A percentile compares a stretch with the other conserved stretches of the same genome.
phyloP scores from a whole-genome alignment of 495 filamentous ascomycete species.

The Podospora didyma region DNA sequence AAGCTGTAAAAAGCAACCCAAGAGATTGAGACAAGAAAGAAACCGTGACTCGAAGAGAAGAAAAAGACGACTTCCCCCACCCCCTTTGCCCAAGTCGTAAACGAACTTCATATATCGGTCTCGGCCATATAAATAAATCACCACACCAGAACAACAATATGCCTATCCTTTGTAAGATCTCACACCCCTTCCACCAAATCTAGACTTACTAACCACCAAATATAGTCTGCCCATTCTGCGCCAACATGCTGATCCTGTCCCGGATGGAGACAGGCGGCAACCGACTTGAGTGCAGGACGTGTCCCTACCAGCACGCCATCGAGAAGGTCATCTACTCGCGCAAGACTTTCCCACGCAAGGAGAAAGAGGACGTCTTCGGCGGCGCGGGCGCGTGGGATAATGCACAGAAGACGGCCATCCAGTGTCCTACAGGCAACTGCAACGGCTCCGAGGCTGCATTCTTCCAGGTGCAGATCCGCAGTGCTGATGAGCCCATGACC shows the following conservation, averaged over 20 bases:
- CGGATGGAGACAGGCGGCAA: conserved; percentile 43
- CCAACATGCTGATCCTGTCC: conserved; percentile 75
- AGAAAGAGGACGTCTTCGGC: conserved; percentile 88
- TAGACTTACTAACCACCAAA: conserved; percentile 1
- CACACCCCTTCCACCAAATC: background rate
- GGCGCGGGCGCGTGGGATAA: conserved; percentile 85
- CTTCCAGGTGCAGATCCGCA: conserved; percentile 95
- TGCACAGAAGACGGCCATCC: conserved; percentile 70
- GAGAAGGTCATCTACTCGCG: conserved; percentile 71
- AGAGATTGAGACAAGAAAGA: too few relatives aligned
- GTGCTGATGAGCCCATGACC: conserved; percentile 98
- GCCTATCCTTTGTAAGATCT: conserved; percentile 59
- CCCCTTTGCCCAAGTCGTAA: too few relatives aligned
- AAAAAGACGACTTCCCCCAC: too few relatives aligned
- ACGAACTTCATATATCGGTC: too few relatives aligned
- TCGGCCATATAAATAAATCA: too few relatives aligned
- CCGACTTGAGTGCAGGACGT: conserved; percentile 88
- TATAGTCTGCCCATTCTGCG: conserved; percentile 87
- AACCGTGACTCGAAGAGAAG: too few relatives aligned
- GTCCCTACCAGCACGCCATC: conserved; percentile 81
- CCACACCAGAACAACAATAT: conserved; percentile 41
- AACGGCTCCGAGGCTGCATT: conserved; percentile 78
- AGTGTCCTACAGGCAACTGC: conserved; percentile 75
- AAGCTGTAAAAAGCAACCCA: too few relatives aligned
- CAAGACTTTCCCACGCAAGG: conserved; percentile 70